Conservation (phyloP, 1,139 yeast species). For the Zygosaccharomyces sapae region DNA sequence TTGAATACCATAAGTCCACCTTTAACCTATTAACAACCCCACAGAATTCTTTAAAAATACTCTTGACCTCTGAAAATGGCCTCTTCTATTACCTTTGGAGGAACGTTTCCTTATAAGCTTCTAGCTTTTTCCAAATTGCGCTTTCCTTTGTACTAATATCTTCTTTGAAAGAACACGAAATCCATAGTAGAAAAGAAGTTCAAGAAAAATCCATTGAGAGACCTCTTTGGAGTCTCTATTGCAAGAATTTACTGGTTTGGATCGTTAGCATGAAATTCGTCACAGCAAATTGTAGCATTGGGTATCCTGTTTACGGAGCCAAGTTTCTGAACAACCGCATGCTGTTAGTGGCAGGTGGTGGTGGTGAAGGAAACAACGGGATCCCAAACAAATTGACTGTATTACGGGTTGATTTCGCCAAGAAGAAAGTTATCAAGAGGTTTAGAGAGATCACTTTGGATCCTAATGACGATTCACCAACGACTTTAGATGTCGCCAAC, state of each 20-base stretch:
- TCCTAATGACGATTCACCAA: constrained; percentile 71
- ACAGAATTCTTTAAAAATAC: neutral
- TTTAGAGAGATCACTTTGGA: constrained; percentile 61
- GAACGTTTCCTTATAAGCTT: neutral
- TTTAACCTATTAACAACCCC: neutral
- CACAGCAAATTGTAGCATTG: constrained; percentile 45
- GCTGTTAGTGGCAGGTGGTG: constrained; percentile 83
- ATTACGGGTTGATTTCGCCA: constrained; percentile 51
- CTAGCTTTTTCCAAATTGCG: neutral
- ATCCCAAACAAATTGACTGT: constrained; percentile 81
- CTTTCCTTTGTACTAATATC: neutral
- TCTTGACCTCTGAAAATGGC: neutral
- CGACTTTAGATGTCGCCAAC: constrained; percentile 56
- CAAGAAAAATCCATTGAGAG: neutral
- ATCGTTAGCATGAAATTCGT: constrained; percentile 32
- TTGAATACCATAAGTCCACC: neutral
- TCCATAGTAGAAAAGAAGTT: neutral
- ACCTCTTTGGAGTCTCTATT: constrained; percentile 6
- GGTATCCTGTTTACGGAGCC: constrained; percentile 80
- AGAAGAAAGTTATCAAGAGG: constrained; percentile 53
- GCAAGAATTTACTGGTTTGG: neutral
- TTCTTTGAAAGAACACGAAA: constrained; percentile 3
- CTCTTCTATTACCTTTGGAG: neutral
- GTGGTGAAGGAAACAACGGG: constrained; percentile 90
- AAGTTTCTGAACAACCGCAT: constrained; percentile 60